These are phyloP conservation scores for Lycium barbarum DNA, from an alignment of 257 asterid species.

Conservation along the genomic window DNA sequence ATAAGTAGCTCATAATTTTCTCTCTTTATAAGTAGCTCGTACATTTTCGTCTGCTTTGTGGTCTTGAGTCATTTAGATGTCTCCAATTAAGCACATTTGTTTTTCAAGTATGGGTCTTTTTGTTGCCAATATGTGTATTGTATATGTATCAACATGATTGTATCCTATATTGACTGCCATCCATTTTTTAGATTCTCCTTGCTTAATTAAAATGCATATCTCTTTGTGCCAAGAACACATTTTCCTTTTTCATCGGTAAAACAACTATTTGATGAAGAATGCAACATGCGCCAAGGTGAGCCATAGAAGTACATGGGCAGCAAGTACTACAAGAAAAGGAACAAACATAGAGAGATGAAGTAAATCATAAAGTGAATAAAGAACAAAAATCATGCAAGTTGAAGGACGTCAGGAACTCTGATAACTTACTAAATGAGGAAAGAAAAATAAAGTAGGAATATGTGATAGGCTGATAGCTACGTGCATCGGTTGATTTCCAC, in stretches of 20 bases:
- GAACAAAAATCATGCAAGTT: background rate
- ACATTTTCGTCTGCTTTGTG: background rate
- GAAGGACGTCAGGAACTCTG: background rate
- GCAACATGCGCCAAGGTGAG: conserved; percentile 2
- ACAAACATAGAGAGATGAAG: background rate
- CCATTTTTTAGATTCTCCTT: background rate
- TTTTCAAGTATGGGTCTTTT: background rate
- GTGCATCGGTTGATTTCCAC: background rate
- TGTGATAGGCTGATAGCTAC: conserved; percentile 2
- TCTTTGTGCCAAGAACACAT: background rate
- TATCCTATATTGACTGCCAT: background rate
- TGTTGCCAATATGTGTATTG: background rate
- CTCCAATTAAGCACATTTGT: background rate
- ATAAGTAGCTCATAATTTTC: background rate
- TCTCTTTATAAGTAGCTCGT: background rate
- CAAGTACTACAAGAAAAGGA: background rate
- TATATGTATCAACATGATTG: conserved; percentile 5
- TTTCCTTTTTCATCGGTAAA: conserved; percentile 4
- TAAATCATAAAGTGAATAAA: conserved; percentile 22
- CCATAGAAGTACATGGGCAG: background rate
- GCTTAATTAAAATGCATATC: background rate
- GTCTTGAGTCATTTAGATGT: conserved; percentile 12
- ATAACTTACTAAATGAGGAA: background rate
- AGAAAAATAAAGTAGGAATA: background rate
- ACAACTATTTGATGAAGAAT: background rate